Evolutionary conservation across 192 early-diverging fungal species (phyloP), one percentile per base, ranked within the genome.

Genomic region (Lobosporangium transversale): DNA sequence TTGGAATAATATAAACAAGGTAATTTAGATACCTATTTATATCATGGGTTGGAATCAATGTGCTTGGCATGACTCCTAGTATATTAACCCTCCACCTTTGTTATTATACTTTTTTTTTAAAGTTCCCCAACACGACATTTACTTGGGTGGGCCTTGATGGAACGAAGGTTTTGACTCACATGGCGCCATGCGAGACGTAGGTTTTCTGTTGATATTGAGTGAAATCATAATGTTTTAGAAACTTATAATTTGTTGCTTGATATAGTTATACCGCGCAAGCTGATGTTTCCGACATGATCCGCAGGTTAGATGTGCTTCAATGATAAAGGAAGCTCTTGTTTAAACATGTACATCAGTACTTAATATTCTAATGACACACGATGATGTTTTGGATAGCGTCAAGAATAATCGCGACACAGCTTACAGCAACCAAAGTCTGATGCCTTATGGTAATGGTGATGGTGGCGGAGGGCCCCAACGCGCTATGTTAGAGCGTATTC

Each of bases 1-100:
- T 23, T 99, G 98, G 98, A 98, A 98, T 83, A 97, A 95, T 76
- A 95, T 99, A 75, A 99, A 99, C 85, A 94, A 94, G 79, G 84
- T 88, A n/a, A n/a, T n/a, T n/a, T n/a, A 59, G 11, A 23, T 10
- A 40, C 8, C 12, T 0, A 12, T 44, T 53, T 48, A 73, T 23
- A 17, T 18, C 23, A 40, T 1, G 37, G 37, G n/a, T n/a, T n/a
- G n/a, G n/a, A n/a, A n/a, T n/a, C n/a, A n/a, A n/a, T n/a, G n/a
- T n/a, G n/a, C n/a, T n/a, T n/a, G n/a, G n/a, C n/a, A n/a, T n/a
- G 15, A n/a, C 20, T 10, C 14, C 45, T 15, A 31, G 30, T 18
- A 2, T 48, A 30, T 31, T 58, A 14, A 54, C 11, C 48, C 40
- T 48, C 35, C 2, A 47, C 21, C 15, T 18, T 54, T 49, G 20